A percentile compares a stretch with the other conserved stretches of the same genome.
Evolutionary conservation across 2,329 filamentous ascomycete genomes (phyloP).

Genomic region (Paracoccidioides brasiliensis): DNA sequence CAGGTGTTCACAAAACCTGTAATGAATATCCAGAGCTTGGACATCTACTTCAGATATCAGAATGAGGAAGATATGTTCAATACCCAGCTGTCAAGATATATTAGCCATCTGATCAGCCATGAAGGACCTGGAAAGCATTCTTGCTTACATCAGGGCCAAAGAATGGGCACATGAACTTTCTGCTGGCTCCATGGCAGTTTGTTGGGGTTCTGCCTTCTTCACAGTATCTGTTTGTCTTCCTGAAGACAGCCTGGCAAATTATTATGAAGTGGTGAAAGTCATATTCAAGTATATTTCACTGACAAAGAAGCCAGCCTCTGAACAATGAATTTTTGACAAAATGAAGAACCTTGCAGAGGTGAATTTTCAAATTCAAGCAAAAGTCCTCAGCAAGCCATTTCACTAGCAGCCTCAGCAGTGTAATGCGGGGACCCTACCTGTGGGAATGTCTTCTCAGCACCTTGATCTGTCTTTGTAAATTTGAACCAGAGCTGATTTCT

Average conservation of each 20-base stretch:
- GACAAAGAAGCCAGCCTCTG: slow-evolving; percentile 63
- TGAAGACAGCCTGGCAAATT: slow-evolving; percentile 69
- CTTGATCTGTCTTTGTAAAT: slow-evolving; percentile 60
- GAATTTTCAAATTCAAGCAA: slow-evolving; percentile 86
- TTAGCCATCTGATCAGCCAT: slow-evolving; percentile 80
- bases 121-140: slow-evolving; percentile 85
- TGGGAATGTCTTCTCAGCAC: slow-evolving; percentile 81
- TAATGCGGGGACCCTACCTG: slow-evolving; percentile 85
- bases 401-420: slow-evolving; percentile 67
- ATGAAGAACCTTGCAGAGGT: slow-evolving; percentile 83
- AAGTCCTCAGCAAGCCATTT: slow-evolving; percentile 84
- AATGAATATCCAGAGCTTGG: slow-evolving; percentile 70
- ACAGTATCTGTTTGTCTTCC: slow-evolving; percentile 68
- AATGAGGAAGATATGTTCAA: slow-evolving; percentile 72
- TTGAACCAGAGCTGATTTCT: slow-evolving; percentile 64
- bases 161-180: slow-evolving; percentile 79
- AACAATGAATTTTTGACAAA: slow-evolving; percentile 90
- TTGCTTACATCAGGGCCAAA: slow-evolving; percentile 78
- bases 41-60: slow-evolving; percentile 70
- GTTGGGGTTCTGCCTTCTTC: slow-evolving; percentile 69
- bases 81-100: slow-evolving; percentile 70
- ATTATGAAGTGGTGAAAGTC: slow-evolving; percentile 67
- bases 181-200: slow-evolving; percentile 61
- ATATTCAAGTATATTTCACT: slow-evolving; percentile 88
- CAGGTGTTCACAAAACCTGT: slow-evolving; percentile 84